Evolutionary conservation across 2,329 filamentous ascomycete genomes (phyloP).

Genomic region (Pseudogymnoascus sp.): DNA sequence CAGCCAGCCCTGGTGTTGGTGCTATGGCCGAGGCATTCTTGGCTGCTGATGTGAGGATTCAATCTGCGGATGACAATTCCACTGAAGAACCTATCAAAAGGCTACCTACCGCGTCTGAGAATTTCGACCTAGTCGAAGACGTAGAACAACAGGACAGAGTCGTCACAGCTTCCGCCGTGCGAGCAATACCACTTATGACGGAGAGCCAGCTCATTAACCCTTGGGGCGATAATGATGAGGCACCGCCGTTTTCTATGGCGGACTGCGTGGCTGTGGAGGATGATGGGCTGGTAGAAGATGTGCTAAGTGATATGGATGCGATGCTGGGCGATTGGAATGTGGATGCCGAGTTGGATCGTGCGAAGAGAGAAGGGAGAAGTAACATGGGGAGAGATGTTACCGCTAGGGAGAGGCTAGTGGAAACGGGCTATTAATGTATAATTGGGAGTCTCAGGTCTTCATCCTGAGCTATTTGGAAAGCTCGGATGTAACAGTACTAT

Average conservation of each 20-base stretch:
- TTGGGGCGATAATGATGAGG: neutral
- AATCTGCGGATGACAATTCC: neutral
- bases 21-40: constrained; percentile 45
- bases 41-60: constrained; percentile 32
- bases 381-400: neutral
- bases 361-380: neutral
- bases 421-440: neutral
- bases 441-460: neutral
- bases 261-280: neutral
- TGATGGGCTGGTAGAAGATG: neutral
- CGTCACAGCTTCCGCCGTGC: neutral
- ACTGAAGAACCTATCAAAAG: neutral
- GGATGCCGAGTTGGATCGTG: neutral
- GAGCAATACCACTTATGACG: neutral
- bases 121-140: neutral
- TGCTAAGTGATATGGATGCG: neutral
- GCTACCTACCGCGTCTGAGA: neutral
- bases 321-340: constrained; percentile 4
- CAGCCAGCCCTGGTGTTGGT: constrained; percentile 22
- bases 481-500: neutral
- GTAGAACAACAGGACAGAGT: neutral
- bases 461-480: neutral
- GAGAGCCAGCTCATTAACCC: neutral
- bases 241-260: neutral
- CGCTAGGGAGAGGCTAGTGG: neutral